Evolutionary conservation across 176 grass and related monocot genomes (phyloP).

Genomic region (Avena sativa): DNA sequence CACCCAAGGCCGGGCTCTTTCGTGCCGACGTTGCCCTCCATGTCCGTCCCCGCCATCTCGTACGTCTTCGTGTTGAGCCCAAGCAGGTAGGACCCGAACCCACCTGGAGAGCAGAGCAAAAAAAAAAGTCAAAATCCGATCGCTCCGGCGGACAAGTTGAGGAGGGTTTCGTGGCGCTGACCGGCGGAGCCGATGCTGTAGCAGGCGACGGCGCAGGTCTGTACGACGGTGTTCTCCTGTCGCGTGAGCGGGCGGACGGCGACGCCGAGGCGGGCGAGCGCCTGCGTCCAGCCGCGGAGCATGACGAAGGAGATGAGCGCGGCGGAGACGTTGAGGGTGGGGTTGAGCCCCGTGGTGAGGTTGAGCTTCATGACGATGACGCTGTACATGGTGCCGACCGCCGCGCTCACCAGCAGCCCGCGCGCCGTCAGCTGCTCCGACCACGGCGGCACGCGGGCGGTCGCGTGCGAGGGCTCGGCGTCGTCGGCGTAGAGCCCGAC

Average conservation of each 20-base stretch:
- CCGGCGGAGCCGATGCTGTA: constrained; percentile 87
- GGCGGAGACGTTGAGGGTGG: constrained; percentile 92
- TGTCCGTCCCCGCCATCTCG: constrained; percentile 70
- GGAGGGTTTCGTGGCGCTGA: not conserved
- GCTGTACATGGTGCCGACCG: constrained; percentile 79
- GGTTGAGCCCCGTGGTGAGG: constrained; percentile 83
- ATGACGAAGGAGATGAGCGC: constrained; percentile 92
- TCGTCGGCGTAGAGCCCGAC: constrained; percentile 29
- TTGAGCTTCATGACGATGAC: constrained; percentile 96
- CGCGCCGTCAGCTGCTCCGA: constrained; percentile 72
- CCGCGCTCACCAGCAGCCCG: constrained; percentile 74
- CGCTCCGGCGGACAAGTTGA: not conserved
- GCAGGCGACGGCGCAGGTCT: constrained; percentile 96
- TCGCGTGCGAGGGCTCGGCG: constrained; percentile 6
- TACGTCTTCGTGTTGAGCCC: constrained; percentile 89
- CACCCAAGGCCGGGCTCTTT: constrained; percentile 88
- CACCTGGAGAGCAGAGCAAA: constrained; percentile 50
- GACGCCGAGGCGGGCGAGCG: constrained; percentile 61
- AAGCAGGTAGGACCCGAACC: constrained; percentile 89
- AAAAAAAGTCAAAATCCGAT: not conserved
- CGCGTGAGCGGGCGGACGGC: constrained; percentile 70
- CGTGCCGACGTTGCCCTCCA: constrained; percentile 82
- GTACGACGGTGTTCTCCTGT: constrained; percentile 96
- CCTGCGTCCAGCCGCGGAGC: constrained; percentile 80
- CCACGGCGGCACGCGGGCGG: constrained; percentile 63